phyloP scores from a whole-genome alignment of 106 monocot species.

The Vanilla planifolia region DNA sequence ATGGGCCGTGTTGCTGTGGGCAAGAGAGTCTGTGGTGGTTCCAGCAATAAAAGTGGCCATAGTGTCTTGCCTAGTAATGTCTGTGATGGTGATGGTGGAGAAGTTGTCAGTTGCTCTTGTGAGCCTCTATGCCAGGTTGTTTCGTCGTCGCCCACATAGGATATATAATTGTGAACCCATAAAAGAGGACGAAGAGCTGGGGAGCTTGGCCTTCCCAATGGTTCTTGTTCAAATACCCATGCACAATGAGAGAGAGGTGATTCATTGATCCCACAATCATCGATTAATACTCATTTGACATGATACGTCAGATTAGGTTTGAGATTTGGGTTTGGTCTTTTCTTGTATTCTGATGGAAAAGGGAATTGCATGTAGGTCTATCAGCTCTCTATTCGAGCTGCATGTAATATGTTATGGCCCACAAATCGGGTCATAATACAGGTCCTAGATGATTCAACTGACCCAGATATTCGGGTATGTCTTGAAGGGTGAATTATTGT shows the following conservation, averaged over 20 bases:
- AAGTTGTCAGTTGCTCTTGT: conserved; percentile 14
- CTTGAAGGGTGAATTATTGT: too few species aligned
- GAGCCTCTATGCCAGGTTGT: conserved; percentile 26
- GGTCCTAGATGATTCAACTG: conserved; percentile 39
- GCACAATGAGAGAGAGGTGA: conserved; percentile 51
- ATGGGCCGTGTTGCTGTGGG: neutral
- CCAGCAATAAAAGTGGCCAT: conserved; percentile 6
- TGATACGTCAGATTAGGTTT: too few species aligned
- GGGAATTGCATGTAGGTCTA: conserved; percentile 14
- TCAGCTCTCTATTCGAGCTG: conserved; percentile 14
- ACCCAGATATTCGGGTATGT: conserved; percentile 22
- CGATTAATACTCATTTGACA: too few species aligned
- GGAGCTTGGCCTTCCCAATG: conserved; percentile 25
- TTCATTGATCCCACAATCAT: too few species aligned
- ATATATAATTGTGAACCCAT: conserved; percentile 26
- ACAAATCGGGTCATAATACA: conserved; percentile 27
- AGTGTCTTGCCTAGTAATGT: conserved; percentile 24
- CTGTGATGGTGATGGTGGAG: conserved; percentile 23
- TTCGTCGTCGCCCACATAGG: conserved; percentile 15
- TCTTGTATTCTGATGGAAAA: too few species aligned
- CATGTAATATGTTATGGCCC: conserved; percentile 22
- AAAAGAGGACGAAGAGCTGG: conserved; percentile 18
- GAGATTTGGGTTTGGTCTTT: too few species aligned
- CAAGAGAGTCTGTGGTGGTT: conserved; percentile 8
- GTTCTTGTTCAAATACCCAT: conserved; percentile 52